Evolutionary conservation across 2,329 filamentous ascomycete species (phyloP).

Genomic region (Alternaria brassicicola): DNA sequence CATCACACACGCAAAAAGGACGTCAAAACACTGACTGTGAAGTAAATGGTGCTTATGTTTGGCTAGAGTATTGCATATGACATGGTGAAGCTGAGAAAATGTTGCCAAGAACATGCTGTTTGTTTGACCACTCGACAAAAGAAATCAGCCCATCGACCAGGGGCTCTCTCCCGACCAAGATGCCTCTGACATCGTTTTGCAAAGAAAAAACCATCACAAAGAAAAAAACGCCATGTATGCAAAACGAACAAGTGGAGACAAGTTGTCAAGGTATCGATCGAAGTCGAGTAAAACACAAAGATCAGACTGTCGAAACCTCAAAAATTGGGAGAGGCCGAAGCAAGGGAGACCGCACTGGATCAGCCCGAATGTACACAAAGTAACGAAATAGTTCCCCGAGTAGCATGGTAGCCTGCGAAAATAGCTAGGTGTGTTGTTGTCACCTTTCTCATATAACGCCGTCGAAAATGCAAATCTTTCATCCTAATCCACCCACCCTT

Average conservation of each 20-base stretch:
- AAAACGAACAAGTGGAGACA: conserved; percentile 4
- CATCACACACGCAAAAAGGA: neutral
- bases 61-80: conserved; percentile 1
- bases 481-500: conserved; percentile 12
- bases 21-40: neutral
- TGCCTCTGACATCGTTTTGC: neutral
- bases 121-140: conserved; percentile 1
- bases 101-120: conserved; percentile 4
- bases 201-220: neutral
- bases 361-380: conserved; percentile 12
- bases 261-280: conserved; percentile 16
- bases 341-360: conserved; percentile 11
- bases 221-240: conserved; percentile 16
- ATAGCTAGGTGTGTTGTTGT: conserved; percentile 3
- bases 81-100: conserved; percentile 1
- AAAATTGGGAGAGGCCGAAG: conserved; percentile 3
- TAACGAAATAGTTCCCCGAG: conserved; percentile 12
- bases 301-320: conserved; percentile 14
- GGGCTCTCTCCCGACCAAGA: neutral
- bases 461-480: conserved; percentile 17
- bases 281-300: conserved; percentile 13
- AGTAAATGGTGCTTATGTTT: neutral
- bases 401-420: conserved; percentile 10
- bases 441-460: conserved; percentile 10
- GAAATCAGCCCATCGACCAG: conserved; percentile 1